Percentiles rank a stretch among this genome's conserved stretches.
Evolutionary conservation across 2,329 filamentous ascomycete genomes (phyloP).

Genomic region (Pseudocercospora musae): DNA sequence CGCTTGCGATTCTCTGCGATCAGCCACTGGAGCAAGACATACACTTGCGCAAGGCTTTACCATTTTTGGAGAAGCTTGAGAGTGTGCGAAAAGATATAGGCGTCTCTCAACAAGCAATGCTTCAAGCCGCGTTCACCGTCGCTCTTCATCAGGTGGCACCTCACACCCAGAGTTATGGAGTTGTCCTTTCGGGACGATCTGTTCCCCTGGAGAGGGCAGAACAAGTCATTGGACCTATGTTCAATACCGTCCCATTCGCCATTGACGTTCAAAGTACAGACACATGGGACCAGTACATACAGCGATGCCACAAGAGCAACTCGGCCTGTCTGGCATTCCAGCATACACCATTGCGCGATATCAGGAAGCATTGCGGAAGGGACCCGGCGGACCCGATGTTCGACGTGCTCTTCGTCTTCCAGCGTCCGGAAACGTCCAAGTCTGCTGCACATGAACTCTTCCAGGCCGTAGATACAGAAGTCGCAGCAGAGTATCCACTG

Average conservation of each 20-base stretch:
- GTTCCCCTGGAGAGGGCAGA: conserved; percentile 66
- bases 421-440: conserved; percentile 42
- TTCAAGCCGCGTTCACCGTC: conserved; percentile 71
- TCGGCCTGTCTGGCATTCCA: conserved; percentile 67
- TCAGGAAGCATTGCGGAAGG: conserved; percentile 72
- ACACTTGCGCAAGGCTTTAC: neutral
- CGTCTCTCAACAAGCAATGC: conserved; percentile 73
- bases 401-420: conserved; percentile 79
- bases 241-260: conserved; percentile 82
- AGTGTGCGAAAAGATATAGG: conserved; percentile 56
- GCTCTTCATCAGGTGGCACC: conserved; percentile 55
- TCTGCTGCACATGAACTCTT: conserved; percentile 42
- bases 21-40: neutral
- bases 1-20: conserved; percentile 6
- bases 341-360: conserved; percentile 72
- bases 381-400: conserved; percentile 62
- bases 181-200: conserved; percentile 75
- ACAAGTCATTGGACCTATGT: conserved; percentile 72
- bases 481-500: conserved; percentile 67
- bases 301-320: conserved; percentile 68
- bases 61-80: conserved; percentile 25
- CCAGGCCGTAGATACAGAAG: conserved; percentile 49
- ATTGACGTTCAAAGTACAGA: conserved; percentile 44
- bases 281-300: conserved; percentile 60
- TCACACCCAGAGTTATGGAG: conserved; percentile 58